These are phyloP conservation scores for Venturia carpophila DNA, from an alignment of 2,329 filamentous ascomycete genomes.

Conservation along the genomic window DNA sequence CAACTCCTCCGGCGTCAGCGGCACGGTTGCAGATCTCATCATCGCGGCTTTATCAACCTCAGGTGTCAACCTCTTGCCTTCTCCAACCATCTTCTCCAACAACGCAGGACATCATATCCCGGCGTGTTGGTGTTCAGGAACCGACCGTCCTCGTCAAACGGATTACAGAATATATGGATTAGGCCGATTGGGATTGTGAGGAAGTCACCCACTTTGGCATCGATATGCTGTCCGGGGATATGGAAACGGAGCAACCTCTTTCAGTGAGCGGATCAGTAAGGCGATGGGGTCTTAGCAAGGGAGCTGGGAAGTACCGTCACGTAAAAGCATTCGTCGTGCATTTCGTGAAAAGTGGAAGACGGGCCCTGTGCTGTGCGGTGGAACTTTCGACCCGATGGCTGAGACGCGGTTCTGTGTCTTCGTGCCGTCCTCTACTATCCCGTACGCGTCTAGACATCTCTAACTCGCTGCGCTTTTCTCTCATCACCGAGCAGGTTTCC, in stretches of 20 bases:
- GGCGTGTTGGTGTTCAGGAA: slow-evolving; percentile 20
- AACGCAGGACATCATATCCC: slow-evolving; percentile 16
- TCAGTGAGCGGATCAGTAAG: not conserved
- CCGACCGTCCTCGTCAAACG: slow-evolving; percentile 19
- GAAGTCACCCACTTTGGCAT: slow-evolving; percentile 19
- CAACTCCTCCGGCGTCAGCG: not conserved
- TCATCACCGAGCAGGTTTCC: not conserved
- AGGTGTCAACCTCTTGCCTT: slow-evolving; percentile 19
- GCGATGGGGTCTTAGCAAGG: not conserved
- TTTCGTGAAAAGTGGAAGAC: slow-evolving; percentile 20
- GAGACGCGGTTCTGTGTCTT: slow-evolving; percentile 19
- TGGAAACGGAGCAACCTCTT: slow-evolving; percentile 20
- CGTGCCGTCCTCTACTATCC: slow-evolving; percentile 19
- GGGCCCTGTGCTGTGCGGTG: slow-evolving; percentile 18
- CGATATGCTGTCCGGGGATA: slow-evolving; percentile 17
- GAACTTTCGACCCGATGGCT: slow-evolving; percentile 18
- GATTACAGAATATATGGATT: slow-evolving; percentile 20
- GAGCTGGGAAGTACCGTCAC: slow-evolving; percentile 6
- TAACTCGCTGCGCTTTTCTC: not conserved
- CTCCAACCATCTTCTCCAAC: slow-evolving; percentile 19
- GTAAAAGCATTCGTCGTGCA: slow-evolving; percentile 20
- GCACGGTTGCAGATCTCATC: slow-evolving; percentile 21
- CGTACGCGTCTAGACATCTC: slow-evolving; percentile 15
- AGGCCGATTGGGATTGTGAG: slow-evolving; percentile 19
- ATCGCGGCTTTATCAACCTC: slow-evolving; percentile 21